A percentile compares a stretch with the other conserved stretches of the same genome.
phyloP scores from a whole-genome alignment of 345 rosid genomes.

The Pistacia atlantica region DNA sequence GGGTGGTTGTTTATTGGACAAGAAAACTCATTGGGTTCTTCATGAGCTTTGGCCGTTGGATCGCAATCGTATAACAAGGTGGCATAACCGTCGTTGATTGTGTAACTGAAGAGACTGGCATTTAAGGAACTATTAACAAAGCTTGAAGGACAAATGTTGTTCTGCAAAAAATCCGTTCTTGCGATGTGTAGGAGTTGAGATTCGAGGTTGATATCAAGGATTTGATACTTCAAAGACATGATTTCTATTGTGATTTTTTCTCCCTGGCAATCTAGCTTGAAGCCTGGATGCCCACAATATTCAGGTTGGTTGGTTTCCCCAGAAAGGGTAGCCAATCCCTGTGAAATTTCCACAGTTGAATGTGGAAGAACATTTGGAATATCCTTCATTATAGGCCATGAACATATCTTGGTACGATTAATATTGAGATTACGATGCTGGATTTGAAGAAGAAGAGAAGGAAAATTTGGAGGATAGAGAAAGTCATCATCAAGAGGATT shows the following conservation, averaged over 20 bases:
- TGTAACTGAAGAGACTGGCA: not conserved
- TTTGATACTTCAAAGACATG: slow-evolving; percentile 1
- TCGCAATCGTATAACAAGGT: slow-evolving; percentile 15
- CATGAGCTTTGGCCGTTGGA: not conserved
- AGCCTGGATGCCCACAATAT: slow-evolving; percentile 24
- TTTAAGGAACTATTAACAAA: not conserved
- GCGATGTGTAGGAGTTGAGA: slow-evolving; percentile 12
- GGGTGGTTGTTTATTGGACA: not conserved
- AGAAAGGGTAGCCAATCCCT: slow-evolving; percentile 22
- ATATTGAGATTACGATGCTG: not conserved
- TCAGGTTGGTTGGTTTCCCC: not conserved
- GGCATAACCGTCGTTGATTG: not conserved
- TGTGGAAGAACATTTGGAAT: not conserved
- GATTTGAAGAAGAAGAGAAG: not conserved
- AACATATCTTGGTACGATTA: not conserved
- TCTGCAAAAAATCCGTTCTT: not conserved
- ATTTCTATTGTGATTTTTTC: slow-evolving; percentile 4
- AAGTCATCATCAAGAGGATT: slow-evolving; percentile 1
- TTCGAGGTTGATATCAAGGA: not conserved
- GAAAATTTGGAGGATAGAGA: not conserved
- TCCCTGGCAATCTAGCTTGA: slow-evolving; percentile 17
- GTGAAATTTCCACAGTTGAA: slow-evolving; percentile 15
- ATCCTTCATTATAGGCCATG: not conserved
- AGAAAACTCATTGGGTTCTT: not conserved
- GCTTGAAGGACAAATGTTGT: slow-evolving; percentile 1